Conservation (phyloP, 345 rosid genomes). For the Melastoma malabathricum region DNA sequence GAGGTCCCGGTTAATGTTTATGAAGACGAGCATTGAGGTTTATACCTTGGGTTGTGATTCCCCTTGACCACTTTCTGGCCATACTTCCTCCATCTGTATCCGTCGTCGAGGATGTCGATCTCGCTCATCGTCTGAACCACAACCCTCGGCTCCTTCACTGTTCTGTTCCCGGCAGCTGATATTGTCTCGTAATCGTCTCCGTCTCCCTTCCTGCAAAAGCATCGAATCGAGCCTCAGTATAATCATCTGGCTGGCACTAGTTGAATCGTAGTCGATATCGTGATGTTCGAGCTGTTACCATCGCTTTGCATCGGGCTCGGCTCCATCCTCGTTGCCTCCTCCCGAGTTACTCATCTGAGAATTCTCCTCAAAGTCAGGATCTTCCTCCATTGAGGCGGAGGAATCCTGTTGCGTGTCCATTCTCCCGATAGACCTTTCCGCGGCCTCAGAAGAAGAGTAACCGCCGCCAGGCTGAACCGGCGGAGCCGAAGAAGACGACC, state of each 20-base stretch:
- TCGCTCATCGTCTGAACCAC: slow-evolving; percentile 95
- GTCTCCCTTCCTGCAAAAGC: slow-evolving; percentile 56
- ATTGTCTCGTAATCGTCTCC: slow-evolving; percentile 35
- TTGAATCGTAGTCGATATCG: too few species aligned
- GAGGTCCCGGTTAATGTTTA: neutral
- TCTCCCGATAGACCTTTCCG: too few species aligned
- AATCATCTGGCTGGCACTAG: too few species aligned
- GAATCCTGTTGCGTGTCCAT: slow-evolving; percentile 39
- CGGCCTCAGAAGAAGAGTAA: too few species aligned
- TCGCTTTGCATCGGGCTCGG: slow-evolving; percentile 67
- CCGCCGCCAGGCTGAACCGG: slow-evolving; percentile 1
- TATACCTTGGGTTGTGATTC: slow-evolving; percentile 87
- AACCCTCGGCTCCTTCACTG: slow-evolving; percentile 80
- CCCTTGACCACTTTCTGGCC: slow-evolving; percentile 98
- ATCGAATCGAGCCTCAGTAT: neutral
- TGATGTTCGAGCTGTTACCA: slow-evolving; percentile 20
- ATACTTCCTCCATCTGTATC: slow-evolving; percentile 95
- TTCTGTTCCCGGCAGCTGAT: slow-evolving; percentile 46
- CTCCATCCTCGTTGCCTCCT: slow-evolving; percentile 44
- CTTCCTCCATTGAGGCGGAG: slow-evolving; percentile 61
- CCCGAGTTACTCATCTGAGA: slow-evolving; percentile 47
- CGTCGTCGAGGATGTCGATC: slow-evolving; percentile 92
- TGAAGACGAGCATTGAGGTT: neutral
- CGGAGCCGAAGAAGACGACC: slow-evolving; percentile 32
- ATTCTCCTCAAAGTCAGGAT: slow-evolving; percentile 48